Conservation (phyloP, 192 early-diverging fungal species). For the Coemansia sp. region DNA sequence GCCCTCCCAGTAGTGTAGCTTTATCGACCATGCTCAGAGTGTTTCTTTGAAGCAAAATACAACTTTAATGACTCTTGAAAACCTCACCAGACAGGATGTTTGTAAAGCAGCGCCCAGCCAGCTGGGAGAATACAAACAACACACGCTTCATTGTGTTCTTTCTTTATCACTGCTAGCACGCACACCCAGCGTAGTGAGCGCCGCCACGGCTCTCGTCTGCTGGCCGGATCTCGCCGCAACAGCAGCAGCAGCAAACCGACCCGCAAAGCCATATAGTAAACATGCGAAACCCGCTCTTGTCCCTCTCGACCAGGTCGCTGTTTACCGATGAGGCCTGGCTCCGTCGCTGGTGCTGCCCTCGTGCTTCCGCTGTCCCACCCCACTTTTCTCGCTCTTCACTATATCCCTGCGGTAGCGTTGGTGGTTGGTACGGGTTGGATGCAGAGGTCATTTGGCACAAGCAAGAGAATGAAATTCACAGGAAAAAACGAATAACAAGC, state of each 20-base stretch:
- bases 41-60: neutral
- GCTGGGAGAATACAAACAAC: neutral
- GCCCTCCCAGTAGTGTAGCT: neutral
- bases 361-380: neutral
- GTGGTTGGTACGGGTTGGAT: conserved; percentile 3
- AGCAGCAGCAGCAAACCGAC: conserved; percentile 34
- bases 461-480: neutral
- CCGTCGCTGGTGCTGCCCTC: neutral
- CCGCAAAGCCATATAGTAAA: conserved; percentile 29
- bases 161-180: neutral
- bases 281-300: conserved; percentile 25
- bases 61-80: neutral
- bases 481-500: neutral
- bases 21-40: neutral
- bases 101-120: neutral
- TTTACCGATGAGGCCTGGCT: conserved; percentile 15
- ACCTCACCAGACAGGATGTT: neutral
- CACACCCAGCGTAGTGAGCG: conserved; percentile 9
- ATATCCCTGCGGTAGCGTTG: neutral
- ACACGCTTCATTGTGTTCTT: no score
- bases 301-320: conserved; percentile 17
- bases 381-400: neutral
- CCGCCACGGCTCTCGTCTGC: conserved; percentile 23
- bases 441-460: neutral
- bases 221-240: conserved; percentile 16